Percentiles rank a stretch among this genome's conserved stretches.
Conservation (phyloP, 2,329 filamentous ascomycete genomes). For the Penicillium brasilianum region DNA sequence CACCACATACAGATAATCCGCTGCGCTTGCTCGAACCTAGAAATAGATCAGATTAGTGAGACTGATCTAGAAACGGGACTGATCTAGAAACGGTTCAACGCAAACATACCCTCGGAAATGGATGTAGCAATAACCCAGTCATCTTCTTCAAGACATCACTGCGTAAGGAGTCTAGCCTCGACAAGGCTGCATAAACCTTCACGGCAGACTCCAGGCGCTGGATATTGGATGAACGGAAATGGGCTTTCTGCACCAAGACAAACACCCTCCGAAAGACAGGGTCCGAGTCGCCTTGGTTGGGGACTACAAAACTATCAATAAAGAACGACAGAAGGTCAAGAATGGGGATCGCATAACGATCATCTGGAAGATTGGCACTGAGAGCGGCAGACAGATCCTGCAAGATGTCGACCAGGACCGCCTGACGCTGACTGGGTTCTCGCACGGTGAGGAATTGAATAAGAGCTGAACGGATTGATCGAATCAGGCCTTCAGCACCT, state of each 20-base stretch:
- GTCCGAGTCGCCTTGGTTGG: slow-evolving; percentile 52
- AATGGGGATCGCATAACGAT: slow-evolving; percentile 74
- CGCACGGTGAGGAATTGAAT: slow-evolving; percentile 41
- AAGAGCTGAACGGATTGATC: slow-evolving; percentile 49
- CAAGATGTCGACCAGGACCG: slow-evolving; percentile 54
- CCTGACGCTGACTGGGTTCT: slow-evolving; percentile 35
- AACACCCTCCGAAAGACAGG: slow-evolving; percentile 66
- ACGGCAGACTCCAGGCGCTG: slow-evolving; percentile 80
- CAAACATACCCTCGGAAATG: slow-evolving; percentile 73
- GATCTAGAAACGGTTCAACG: background rate
- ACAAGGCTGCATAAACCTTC: slow-evolving; percentile 76
- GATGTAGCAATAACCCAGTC: slow-evolving; percentile 74
- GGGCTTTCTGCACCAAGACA: slow-evolving; percentile 73
- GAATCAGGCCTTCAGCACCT: slow-evolving; percentile 52
- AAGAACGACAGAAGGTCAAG: slow-evolving; percentile 80
- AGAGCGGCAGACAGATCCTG: slow-evolving; percentile 61
- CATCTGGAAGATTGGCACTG: slow-evolving; percentile 59
- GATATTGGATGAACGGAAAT: slow-evolving; percentile 82
- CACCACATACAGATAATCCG: slow-evolving; percentile 46
- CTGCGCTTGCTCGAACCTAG: slow-evolving; percentile 43
- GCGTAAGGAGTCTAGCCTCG: slow-evolving; percentile 56
- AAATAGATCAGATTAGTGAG: slow-evolving; percentile 8
- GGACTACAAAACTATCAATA: slow-evolving; percentile 62
- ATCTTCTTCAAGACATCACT: slow-evolving; percentile 70
- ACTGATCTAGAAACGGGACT: background rate